Evolutionary conservation across 176 grass and related monocot genomes (phyloP).

Genomic region (Dactylis glomerata): DNA sequence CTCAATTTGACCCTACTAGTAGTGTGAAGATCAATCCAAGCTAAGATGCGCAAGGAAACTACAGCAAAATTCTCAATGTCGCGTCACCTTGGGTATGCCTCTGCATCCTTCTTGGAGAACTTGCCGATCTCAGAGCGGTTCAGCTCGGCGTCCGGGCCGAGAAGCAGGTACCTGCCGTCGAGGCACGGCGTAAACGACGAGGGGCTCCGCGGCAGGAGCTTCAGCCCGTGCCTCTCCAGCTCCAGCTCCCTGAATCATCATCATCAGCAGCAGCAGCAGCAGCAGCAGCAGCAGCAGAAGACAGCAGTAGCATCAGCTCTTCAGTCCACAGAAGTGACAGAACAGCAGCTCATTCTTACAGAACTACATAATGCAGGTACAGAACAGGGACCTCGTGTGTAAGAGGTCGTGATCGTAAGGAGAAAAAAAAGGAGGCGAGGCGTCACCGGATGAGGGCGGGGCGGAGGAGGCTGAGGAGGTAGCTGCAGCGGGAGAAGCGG

Average conservation of each 20-base stretch:
- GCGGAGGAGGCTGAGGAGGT: slow-evolving; percentile 88
- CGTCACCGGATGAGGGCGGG: slow-evolving; percentile 58
- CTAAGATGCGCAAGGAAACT: background rate
- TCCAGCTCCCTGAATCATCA: slow-evolving; percentile 65
- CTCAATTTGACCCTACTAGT: background rate
- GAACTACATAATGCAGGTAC: slow-evolving; percentile 2
- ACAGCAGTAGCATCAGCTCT: background rate
- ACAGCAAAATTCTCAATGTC: background rate
- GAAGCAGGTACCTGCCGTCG: slow-evolving; percentile 71
- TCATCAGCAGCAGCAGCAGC: too few species aligned
- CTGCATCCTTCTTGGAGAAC: slow-evolving; percentile 85
- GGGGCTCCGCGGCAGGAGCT: slow-evolving; percentile 70
- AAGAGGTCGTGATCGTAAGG: background rate
- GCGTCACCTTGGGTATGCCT: slow-evolving; percentile 64
- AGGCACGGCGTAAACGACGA: slow-evolving; percentile 91
- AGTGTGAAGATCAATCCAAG: background rate
- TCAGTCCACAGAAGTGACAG: background rate
- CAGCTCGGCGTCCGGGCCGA: slow-evolving; percentile 69
- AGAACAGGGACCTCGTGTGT: background rate
- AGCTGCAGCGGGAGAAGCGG: slow-evolving; percentile 91
- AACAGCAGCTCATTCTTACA: background rate
- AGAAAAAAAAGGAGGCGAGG: background rate
- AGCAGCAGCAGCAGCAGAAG: background rate
- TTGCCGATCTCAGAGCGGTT: slow-evolving; percentile 83
- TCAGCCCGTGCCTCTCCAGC: slow-evolving; percentile 83